A percentile compares a stretch with the other conserved stretches of the same genome.
These are phyloP conservation scores for Xylariaceae sp. DNA, from an alignment of 2,329 filamentous ascomycete genomes.

Conservation along the genomic window DNA sequence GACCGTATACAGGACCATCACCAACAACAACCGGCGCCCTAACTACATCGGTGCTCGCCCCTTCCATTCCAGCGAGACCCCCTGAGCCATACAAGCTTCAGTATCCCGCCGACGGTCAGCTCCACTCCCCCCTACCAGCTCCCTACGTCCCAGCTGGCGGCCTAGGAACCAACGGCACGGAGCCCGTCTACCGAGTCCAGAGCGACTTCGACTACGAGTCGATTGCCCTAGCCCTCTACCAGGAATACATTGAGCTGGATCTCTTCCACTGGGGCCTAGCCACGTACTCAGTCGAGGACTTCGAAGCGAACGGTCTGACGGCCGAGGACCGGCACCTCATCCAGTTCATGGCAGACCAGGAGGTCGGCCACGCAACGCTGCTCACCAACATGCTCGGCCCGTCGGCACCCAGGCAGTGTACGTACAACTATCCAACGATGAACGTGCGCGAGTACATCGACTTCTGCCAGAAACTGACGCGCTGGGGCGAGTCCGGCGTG, in stretches of 20 bases:
- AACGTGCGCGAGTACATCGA: slow-evolving; percentile 74
- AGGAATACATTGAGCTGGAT: slow-evolving; percentile 81
- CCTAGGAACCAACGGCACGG: slow-evolving; percentile 69
- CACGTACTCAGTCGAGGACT: slow-evolving; percentile 63
- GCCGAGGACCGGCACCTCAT: slow-evolving; percentile 66
- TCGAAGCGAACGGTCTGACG: slow-evolving; percentile 60
- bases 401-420: slow-evolving; percentile 66
- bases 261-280: slow-evolving; percentile 72
- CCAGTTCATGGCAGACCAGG: slow-evolving; percentile 71
- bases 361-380: slow-evolving; percentile 70
- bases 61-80: slow-evolving; percentile 52
- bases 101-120: slow-evolving; percentile 65
- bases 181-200: slow-evolving; percentile 69
- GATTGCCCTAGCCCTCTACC: slow-evolving; percentile 66
- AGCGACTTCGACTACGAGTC: slow-evolving; percentile 83
- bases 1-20: slow-evolving; percentile 59
- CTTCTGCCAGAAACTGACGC: slow-evolving; percentile 80
- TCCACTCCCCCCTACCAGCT: slow-evolving; percentile 62
- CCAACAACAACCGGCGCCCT: slow-evolving; percentile 65
- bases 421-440: slow-evolving; percentile 73
- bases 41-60: slow-evolving; percentile 49
- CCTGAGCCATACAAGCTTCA: slow-evolving; percentile 57
- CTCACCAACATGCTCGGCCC: slow-evolving; percentile 71
- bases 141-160: slow-evolving; percentile 70
- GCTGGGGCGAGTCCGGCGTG: slow-evolving; percentile 49